Percentiles rank a stretch among this genome's conserved stretches.
These are phyloP conservation scores for Suillus placidus DNA, from an alignment of 768 basidiomycete genomes.

Conservation along the genomic window DNA sequence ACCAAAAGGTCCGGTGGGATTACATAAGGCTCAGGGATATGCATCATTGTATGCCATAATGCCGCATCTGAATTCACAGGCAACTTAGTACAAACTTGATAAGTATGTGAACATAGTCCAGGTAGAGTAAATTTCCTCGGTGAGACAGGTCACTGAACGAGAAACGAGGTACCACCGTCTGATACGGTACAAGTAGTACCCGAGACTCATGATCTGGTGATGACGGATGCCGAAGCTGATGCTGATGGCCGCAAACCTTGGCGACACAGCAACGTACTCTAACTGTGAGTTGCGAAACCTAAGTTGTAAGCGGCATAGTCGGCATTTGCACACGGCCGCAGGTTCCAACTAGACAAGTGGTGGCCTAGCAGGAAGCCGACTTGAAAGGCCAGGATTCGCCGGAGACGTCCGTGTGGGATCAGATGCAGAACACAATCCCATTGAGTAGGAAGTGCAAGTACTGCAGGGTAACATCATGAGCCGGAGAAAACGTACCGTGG, in stretches of 20 bases:
- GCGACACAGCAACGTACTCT: not conserved
- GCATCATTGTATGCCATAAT: not conserved
- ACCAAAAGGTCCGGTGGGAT: not conserved
- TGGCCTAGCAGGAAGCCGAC: not conserved
- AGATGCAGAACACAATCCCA: not conserved
- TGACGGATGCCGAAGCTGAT: not conserved
- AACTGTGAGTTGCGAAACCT: not conserved
- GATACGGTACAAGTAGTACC: not conserved
- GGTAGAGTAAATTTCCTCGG: not conserved
- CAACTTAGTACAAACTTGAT: too few relatives aligned
- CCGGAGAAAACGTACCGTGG: not conserved
- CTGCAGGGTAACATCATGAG: not conserved
- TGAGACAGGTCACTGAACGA: not conserved
- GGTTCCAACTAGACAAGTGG: not conserved
- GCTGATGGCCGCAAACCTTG: not conserved
- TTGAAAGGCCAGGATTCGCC: not conserved
- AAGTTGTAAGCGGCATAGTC: not conserved
- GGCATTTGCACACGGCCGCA: not conserved
- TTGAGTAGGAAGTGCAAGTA: not conserved
- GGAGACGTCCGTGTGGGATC: not conserved
- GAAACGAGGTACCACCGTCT: not conserved
- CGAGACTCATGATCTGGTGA: not conserved
- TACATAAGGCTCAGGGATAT: slow-evolving; percentile 1
- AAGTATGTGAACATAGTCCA: not conserved
- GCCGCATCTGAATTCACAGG: not conserved